Percentiles rank a stretch among this genome's conserved stretches.
These are phyloP conservation scores for Kluyveromyces sp. DNA, from an alignment of 1,139 yeast genomes.

Conservation along the genomic window DNA sequence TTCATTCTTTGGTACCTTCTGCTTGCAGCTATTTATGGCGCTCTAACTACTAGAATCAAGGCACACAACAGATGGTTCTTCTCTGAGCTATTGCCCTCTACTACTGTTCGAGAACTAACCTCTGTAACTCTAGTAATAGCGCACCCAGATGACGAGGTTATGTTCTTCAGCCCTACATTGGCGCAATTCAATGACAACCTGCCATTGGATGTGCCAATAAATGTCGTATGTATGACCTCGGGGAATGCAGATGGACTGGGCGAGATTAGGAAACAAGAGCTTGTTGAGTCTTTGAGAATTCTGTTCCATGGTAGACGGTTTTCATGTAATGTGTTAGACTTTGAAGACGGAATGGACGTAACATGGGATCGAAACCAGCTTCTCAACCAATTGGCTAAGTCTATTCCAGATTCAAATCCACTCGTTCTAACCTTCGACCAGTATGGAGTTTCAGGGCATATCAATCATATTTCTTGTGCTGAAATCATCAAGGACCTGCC, in stretches of 20 bases:
- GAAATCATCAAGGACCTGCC: conserved; percentile 45
- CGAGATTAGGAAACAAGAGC: conserved; percentile 49
- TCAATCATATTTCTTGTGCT: conserved; percentile 70
- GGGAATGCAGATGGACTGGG: conserved; percentile 82
- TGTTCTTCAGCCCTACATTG: conserved; percentile 85
- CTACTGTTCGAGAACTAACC: conserved; percentile 4
- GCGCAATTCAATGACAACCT: conserved; percentile 19
- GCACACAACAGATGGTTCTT: conserved; percentile 9
- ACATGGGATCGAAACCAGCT: conserved; percentile 47
- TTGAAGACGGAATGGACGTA: conserved; percentile 67
- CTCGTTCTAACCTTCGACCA: conserved; percentile 74
- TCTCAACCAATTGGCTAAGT: conserved; percentile 32
- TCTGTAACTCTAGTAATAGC: conserved; percentile 59
- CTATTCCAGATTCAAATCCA: conserved; percentile 27
- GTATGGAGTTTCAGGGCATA: conserved; percentile 75
- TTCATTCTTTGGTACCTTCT: conserved; percentile 13
- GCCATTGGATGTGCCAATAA: conserved; percentile 30
- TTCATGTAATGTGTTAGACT: conserved; percentile 40
- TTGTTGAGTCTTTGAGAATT: conserved; percentile 48
- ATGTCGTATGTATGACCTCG: conserved; percentile 63
- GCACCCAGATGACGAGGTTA: conserved; percentile 98
- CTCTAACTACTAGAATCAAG: conserved; percentile 10
- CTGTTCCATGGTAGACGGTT: conserved; percentile 50
- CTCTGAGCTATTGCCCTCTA: conserved; percentile 6
- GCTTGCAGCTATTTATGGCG: conserved; percentile 14